Evolutionary conservation across 768 basidiomycete genomes (phyloP), one percentile per base, ranked within the genome.

Genomic region (Boletales sp.): DNA sequence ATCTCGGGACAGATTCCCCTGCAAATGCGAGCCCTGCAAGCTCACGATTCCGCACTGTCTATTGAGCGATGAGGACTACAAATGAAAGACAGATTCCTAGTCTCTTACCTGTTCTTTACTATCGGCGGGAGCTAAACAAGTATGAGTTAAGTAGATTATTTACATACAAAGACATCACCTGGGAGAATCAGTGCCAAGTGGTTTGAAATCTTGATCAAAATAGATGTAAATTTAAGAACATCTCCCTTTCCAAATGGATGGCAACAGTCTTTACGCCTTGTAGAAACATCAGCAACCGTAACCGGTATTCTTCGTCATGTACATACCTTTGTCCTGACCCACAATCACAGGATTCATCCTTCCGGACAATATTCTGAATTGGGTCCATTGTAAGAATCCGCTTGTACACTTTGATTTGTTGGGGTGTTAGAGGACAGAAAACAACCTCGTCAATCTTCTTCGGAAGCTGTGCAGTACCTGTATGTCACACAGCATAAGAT

Each of bases 401-500:
- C 56, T 81, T 86, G 66, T 97, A 95, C 1, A 84, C 88, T 14
- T 66, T 62, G 27, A 83, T 78, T 68, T 97, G 94, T 32, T 70
- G 74, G 0, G 71, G 50, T 0, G 88, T 88, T 43, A 98, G 70
- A 14, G 93, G 94, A 61, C 95, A 99, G 60, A 97, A 95, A 6
- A 97, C 91, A 13, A 97, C 88, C 61, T 92, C 75, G 57, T 99
- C 95, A 0, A 78, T 78, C 72, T 99, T 99, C 53, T 76, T 75
- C 1, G 95, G 95, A 3, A 98, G 75, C 87, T 94, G 58, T 3
- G 35, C 13, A 40, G 54, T 7, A 12, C 27, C 45, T 21, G 15
- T 51, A 17, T 32, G 17, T 44, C 19, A 31, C 1, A 29, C 13
- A 18, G 30, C 10, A 27, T 10, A 3, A 19, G 36, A 31, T 18